A percentile compares a stretch with the other conserved stretches of the same genome.
phyloP scores from a whole-genome alignment of 2,329 filamentous ascomycete species.

The Verticillium alfalfae region DNA sequence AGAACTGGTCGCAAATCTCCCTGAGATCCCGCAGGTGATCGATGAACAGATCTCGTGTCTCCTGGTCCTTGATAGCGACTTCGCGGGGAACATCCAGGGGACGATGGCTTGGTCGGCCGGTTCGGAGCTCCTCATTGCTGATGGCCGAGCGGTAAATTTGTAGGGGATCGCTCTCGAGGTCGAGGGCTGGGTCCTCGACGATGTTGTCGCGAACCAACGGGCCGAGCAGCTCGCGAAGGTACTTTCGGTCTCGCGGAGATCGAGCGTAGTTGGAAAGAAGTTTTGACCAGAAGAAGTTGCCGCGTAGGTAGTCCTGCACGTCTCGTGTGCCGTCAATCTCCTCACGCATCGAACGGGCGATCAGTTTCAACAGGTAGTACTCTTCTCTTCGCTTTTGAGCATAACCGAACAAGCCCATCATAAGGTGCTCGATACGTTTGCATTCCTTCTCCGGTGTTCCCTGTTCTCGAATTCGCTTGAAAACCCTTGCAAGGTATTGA shows the following conservation, averaged over 20 bases:
- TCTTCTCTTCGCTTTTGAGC: slow-evolving; percentile 95
- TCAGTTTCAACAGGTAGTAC: slow-evolving; percentile 89
- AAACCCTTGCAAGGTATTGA: slow-evolving; percentile 85
- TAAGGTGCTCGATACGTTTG: slow-evolving; percentile 85
- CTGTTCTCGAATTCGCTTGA: slow-evolving; percentile 76
- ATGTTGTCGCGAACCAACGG: slow-evolving; percentile 86
- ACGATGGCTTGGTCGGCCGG: slow-evolving; percentile 75
- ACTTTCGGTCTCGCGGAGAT: slow-evolving; percentile 88
- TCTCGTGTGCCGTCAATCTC: slow-evolving; percentile 70
- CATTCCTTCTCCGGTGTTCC: slow-evolving; percentile 86
- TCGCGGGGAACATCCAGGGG: slow-evolving; percentile 83
- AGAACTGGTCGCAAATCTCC: slow-evolving; percentile 90
- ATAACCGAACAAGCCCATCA: slow-evolving; percentile 96
- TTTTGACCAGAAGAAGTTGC: slow-evolving; percentile 90
- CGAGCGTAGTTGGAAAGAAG: slow-evolving; percentile 82
- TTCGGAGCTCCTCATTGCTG: slow-evolving; percentile 94
- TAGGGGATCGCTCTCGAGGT: slow-evolving; percentile 94
- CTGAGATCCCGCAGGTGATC: slow-evolving; percentile 89
- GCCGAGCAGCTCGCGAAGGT: slow-evolving; percentile 79
- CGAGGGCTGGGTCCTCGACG: slow-evolving; percentile 82
- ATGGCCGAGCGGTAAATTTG: slow-evolving; percentile 95
- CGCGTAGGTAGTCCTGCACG: slow-evolving; percentile 80
- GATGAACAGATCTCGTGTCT: slow-evolving; percentile 89
- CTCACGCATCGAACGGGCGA: slow-evolving; percentile 76
- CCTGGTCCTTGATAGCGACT: slow-evolving; percentile 89